A percentile compares a stretch with the other conserved stretches of the same genome.
Conservation (phyloP, 2,329 filamentous ascomycete species). For the Colletotrichum kahawae region DNA sequence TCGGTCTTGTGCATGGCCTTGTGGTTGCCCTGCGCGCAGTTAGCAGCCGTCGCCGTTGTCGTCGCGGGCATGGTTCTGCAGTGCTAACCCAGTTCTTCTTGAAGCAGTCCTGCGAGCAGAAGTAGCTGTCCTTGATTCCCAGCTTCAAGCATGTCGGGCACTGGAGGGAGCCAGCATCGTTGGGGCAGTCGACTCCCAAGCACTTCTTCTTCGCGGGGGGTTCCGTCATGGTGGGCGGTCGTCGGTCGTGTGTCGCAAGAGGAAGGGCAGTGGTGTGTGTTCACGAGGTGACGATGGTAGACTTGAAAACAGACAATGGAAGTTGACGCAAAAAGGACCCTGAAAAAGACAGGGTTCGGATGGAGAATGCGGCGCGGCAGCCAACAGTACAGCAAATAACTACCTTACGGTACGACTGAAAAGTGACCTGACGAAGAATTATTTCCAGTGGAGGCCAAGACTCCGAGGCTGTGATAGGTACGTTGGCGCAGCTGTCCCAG, state of each 20-base stretch:
- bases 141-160: constrained; percentile 95
- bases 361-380: not conserved
- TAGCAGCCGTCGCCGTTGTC: constrained; percentile 11
- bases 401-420: not conserved
- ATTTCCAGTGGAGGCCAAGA: not conserved
- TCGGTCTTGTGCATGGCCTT: constrained; percentile 86
- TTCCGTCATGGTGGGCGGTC: constrained; percentile 49
- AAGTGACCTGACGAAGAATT: constrained; percentile 19
- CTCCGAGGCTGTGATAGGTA: constrained; percentile 15
- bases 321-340: not conserved
- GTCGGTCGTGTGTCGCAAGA: not conserved
- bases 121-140: constrained; percentile 87
- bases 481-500: not conserved
- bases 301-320: not conserved
- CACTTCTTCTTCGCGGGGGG: constrained; percentile 71
- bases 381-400: not conserved
- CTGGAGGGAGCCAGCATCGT: constrained; percentile 84
- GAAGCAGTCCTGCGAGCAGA: constrained; percentile 98
- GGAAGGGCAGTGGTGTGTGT: not conserved
- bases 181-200: constrained; percentile 81
- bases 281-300: not conserved
- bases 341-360: not conserved
- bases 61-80: not conserved
- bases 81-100: constrained; percentile 93
- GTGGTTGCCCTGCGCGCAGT: constrained; percentile 69